Percentiles rank a stretch among this genome's conserved stretches.
phyloP scores from a whole-genome alignment of 208 protist species.

The Strigomonas galati region DNA sequence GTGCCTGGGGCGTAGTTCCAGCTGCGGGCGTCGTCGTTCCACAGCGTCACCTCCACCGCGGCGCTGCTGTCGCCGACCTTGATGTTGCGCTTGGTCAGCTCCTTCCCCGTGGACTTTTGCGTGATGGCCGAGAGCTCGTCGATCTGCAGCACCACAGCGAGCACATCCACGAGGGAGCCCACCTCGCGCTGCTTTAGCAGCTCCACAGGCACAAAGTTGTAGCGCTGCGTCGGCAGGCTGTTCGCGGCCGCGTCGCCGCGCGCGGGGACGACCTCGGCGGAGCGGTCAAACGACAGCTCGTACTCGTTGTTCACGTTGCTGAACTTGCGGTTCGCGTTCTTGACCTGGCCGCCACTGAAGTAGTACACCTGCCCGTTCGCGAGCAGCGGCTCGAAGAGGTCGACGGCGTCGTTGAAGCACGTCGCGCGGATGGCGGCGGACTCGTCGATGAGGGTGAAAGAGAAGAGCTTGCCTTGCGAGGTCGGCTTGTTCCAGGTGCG shows the following conservation, averaged over 20 bases:
- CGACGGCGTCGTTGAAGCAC: slow-evolving; percentile 91
- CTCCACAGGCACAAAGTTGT: slow-evolving; percentile 87
- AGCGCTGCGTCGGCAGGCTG: slow-evolving; percentile 72
- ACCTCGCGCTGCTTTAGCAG: slow-evolving; percentile 87
- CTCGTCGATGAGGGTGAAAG: slow-evolving; percentile 91
- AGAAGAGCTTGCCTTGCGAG: slow-evolving; percentile 90
- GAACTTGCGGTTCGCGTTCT: slow-evolving; percentile 89
- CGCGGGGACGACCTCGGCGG: slow-evolving; percentile 69
- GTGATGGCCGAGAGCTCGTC: slow-evolving; percentile 69
- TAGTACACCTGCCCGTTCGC: slow-evolving; percentile 89
- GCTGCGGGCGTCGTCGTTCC: slow-evolving; percentile 81
- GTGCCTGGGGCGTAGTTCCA: slow-evolving; percentile 64
- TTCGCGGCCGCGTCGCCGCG: slow-evolving; percentile 45
- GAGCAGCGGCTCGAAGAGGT: slow-evolving; percentile 82
- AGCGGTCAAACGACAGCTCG: slow-evolving; percentile 87
- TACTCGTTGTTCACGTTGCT: slow-evolving; percentile 94
- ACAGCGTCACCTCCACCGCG: slow-evolving; percentile 84
- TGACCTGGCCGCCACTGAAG: slow-evolving; percentile 90
- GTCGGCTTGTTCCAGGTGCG: slow-evolving; percentile 91
- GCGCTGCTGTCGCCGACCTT: slow-evolving; percentile 79
- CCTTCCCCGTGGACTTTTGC: slow-evolving; percentile 77
- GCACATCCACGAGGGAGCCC: slow-evolving; percentile 79
- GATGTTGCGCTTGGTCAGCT: slow-evolving; percentile 79
- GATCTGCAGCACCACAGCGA: slow-evolving; percentile 74
- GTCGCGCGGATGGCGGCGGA: slow-evolving; percentile 87